phyloP scores from a whole-genome alignment of 2,329 filamentous ascomycete species.

The Biscogniauxia mediterranea region DNA sequence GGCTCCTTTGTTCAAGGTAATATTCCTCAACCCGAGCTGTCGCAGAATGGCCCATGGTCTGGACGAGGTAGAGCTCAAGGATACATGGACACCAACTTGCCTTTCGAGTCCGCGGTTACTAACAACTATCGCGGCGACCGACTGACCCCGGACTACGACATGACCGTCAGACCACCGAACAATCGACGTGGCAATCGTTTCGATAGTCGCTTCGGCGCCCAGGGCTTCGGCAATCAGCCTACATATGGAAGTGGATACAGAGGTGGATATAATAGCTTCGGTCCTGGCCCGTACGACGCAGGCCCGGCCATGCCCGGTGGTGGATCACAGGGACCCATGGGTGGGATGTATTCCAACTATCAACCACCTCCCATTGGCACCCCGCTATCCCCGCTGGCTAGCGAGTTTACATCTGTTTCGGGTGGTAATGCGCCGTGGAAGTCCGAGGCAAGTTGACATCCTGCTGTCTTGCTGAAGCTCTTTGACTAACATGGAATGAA shows the following conservation, averaged over 20 bases:
- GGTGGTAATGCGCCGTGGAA: slow-evolving; percentile 48
- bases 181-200: slow-evolving; percentile 47
- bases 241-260: slow-evolving; percentile 33
- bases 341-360: slow-evolving; percentile 28
- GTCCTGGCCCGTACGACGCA: slow-evolving; percentile 36
- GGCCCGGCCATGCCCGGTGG: slow-evolving; percentile 31
- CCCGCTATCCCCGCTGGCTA: slow-evolving; percentile 69
- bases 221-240: slow-evolving; percentile 33
- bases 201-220: slow-evolving; percentile 39
- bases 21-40: slow-evolving; percentile 33
- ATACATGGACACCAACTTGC: slow-evolving; percentile 40
- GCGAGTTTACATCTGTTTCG: slow-evolving; percentile 65
- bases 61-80: slow-evolving; percentile 40
- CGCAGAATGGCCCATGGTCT: slow-evolving; percentile 47
- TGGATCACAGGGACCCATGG: slow-evolving; percentile 37
- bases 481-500: slow-evolving; percentile 23
- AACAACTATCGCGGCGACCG: slow-evolving; percentile 47
- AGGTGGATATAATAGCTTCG: slow-evolving; percentile 22
- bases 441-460: slow-evolving; percentile 44
- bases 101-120: slow-evolving; percentile 33
- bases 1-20: slow-evolving; percentile 25
- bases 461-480: neutral
- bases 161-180: slow-evolving; percentile 41
- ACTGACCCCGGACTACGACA: slow-evolving; percentile 48
- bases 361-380: slow-evolving; percentile 44